phyloP scores from a whole-genome alignment of 345 rosid species.

The Crucihimalaya himalaica region DNA sequence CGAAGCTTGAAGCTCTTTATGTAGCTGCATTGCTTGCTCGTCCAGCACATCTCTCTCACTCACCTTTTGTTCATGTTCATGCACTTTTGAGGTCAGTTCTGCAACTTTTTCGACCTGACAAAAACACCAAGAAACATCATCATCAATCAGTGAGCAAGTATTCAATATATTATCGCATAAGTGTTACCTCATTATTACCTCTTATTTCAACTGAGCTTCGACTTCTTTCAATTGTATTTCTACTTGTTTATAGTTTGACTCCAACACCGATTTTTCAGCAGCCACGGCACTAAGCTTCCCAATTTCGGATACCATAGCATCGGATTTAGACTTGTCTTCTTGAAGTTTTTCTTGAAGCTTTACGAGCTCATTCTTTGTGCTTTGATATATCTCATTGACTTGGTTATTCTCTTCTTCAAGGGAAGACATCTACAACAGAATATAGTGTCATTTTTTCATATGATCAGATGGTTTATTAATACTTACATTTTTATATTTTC shows the following conservation, averaged over 20 bases:
- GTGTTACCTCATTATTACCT: constrained; percentile 39
- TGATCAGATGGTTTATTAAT: neutral
- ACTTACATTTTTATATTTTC: neutral
- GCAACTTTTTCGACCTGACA: constrained; percentile 47
- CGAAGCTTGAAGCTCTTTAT: constrained; percentile 50
- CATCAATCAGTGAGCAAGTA: neutral
- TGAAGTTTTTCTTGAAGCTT: constrained; percentile 65
- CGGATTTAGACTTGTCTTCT: constrained; percentile 52
- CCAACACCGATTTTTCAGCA: constrained; percentile 52
- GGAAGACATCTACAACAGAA: constrained; percentile 59
- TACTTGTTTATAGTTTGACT: constrained; percentile 56
- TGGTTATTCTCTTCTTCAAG: constrained; percentile 69
- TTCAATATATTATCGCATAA: neutral
- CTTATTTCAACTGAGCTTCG: constrained; percentile 51
- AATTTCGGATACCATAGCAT: constrained; percentile 48
- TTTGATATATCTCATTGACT: constrained; percentile 62
- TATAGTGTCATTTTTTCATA: neutral
- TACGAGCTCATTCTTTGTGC: constrained; percentile 62
- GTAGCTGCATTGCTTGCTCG: constrained; percentile 41
- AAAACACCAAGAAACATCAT: neutral
- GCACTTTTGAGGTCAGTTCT: constrained; percentile 49
- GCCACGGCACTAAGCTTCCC: constrained; percentile 52
- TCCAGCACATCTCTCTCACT: constrained; percentile 41
- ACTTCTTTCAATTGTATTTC: constrained; percentile 48
- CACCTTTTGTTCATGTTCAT: constrained; percentile 47